These are phyloP conservation scores for Beta lomatogona DNA, from an alignment of 179 eudicot species.

Conservation along the genomic window DNA sequence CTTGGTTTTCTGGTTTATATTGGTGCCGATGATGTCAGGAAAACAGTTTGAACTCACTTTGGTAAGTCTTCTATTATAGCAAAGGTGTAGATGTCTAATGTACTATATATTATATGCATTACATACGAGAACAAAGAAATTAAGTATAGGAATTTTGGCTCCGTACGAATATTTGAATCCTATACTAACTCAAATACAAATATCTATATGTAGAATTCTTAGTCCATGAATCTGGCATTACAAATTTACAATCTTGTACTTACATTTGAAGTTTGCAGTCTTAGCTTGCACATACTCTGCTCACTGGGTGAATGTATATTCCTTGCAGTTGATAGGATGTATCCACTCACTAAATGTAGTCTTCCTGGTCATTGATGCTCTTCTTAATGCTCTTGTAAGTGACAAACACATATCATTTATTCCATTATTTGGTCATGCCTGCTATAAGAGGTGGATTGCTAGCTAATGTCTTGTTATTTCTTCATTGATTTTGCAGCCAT, in stretches of 20 bases:
- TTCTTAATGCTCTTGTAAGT: constrained; percentile 68
- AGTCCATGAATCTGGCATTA: too few species aligned
- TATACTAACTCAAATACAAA: too few species aligned
- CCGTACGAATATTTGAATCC: too few species aligned
- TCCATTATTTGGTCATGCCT: not conserved
- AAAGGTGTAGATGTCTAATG: not conserved
- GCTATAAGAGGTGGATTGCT: not conserved
- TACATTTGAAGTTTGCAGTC: not conserved
- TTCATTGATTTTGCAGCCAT: constrained; percentile 51
- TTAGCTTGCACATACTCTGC: not conserved
- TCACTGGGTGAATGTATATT: not conserved
- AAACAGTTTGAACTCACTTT: constrained; percentile 41
- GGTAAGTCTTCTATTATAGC: constrained; percentile 27
- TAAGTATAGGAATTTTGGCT: too few species aligned
- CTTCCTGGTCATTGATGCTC: constrained; percentile 69
- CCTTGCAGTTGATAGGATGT: constrained; percentile 59
- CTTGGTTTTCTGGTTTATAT: constrained; percentile 75
- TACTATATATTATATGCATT: too few species aligned
- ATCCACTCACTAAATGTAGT: constrained; percentile 78
- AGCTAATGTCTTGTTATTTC: not conserved
- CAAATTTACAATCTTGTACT: not conserved
- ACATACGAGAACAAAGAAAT: too few species aligned
- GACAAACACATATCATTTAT: not conserved
- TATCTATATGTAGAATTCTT: too few species aligned
- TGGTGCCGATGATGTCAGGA: constrained; percentile 59